Evolutionary conservation across 2,329 filamentous ascomycete species (phyloP), one percentile per base, ranked within the genome.

Genomic region (Beauveria sp.): DNA sequence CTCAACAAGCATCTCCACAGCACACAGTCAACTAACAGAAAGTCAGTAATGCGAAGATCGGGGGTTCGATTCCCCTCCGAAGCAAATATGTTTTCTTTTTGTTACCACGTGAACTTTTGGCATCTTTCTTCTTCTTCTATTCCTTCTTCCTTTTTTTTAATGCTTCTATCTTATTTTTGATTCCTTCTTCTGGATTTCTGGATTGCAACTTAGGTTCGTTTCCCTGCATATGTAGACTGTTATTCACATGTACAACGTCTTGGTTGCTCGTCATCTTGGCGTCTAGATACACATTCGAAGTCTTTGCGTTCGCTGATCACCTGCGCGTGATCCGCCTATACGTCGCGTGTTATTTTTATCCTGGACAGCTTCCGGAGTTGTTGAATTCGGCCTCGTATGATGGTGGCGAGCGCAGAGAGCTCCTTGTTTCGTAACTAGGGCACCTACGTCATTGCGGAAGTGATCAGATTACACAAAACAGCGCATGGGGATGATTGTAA

Each of bases 31-130:
- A 55, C 54, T 59, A 59, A 59, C 57, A 40, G n/a, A 2, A 1
- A 14, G 2, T 12, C 54, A 56, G 59, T 61, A 61, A 61, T 61
- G 59, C 59, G 59, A 61, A 61, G 59, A 61, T 61, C 59, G 59
- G 59, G 59, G 59, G 59, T 61, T 61, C 59, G 59, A 61, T 61
- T 61, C 59, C 59, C 59, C 59, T 61, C 59, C 59, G 59, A 61
- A 61, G 59, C 59, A 61, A 24, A 30, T 1, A n/a, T 2, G 5
- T 37, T 30, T 10, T 20, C 34, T 51, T 55, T 55, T 56, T 56
- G 48, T 24, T 12, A 4, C 30, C 1, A 14, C 0, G 4, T 34
- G 6, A 2, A 5, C 16, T 16, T 2, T 2, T 37, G 34, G 12
- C 34, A 37, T 12, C 0, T 52, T 28, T 59, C 12, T 24, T 37